These are phyloP conservation scores for Crithidia thermophila DNA, from an alignment of 208 protist species.

Conservation along the genomic window DNA sequence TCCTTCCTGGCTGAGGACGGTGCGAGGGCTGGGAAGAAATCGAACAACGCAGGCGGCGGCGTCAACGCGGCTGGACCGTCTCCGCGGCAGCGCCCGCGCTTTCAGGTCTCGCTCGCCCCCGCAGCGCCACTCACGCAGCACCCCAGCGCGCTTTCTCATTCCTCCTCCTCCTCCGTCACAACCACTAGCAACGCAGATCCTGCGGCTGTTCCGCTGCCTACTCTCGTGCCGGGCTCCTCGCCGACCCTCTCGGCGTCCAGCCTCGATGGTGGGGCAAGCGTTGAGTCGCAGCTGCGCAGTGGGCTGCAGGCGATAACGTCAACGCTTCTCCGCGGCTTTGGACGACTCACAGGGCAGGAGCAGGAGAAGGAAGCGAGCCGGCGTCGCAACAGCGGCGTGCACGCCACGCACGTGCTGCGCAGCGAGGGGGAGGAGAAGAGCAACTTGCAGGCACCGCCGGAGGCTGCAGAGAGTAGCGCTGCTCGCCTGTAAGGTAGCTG, in stretches of 20 bases:
- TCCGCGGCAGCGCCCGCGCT: background rate
- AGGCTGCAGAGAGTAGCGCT: no score
- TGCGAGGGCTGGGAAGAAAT: background rate
- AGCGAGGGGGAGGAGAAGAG: background rate
- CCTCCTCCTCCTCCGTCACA: background rate
- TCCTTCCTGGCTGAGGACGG: constrained; percentile 32
- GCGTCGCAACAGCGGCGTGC: background rate
- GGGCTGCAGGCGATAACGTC: background rate
- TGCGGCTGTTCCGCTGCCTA: constrained; percentile 9
- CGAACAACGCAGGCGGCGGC: background rate
- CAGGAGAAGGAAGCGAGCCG: background rate
- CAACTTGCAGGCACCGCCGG: background rate
- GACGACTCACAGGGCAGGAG: constrained; percentile 6
- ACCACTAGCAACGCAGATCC: background rate
- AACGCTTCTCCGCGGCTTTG: constrained; percentile 2
- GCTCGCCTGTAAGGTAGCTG: no score
- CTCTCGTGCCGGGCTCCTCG: background rate
- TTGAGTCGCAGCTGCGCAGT: constrained; percentile 28
- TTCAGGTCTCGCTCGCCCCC: constrained; percentile 23
- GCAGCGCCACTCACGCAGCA: background rate
- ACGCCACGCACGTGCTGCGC: constrained; percentile 22
- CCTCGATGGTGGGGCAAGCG: constrained; percentile 21
- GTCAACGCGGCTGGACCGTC: background rate
- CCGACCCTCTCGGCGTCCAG: constrained; percentile 18
- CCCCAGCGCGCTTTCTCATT: background rate